Evolutionary conservation across 257 asterid genomes (phyloP), one percentile per base, ranked within the genome.

Genomic region (Nemophila menziesii): DNA sequence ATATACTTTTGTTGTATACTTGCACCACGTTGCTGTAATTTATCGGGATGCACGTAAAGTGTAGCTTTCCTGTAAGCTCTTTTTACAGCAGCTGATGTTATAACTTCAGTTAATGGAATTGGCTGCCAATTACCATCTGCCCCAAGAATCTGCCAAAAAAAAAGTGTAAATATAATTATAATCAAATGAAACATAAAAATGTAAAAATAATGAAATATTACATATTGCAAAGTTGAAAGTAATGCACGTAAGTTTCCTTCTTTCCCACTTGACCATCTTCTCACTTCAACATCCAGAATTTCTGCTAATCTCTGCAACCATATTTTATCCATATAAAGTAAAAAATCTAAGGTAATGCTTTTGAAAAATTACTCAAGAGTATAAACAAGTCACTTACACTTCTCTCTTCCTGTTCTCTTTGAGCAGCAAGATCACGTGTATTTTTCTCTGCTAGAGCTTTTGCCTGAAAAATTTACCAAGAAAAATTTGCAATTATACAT

Each of bases 1-100:
- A 71, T 67, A 67, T 78, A 89, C 69, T 89, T 89, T 55, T 84
- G 95, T 46, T 84, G 98, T 64, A 81, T 54, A 27, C 87, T 74
- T 22, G 98, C 98, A 42, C 95, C 95, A 27, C 94, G 84, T 26
- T 89, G 98, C 48, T 89, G 98, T 72, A 89, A 70, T 74, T 89
- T 89, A 68, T 89, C 95, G 2, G 98, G 98, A 59, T 84, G 95
- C 51, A 84, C 95, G 51, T 86, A 84, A 11, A 89, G 92, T 39
- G 95, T 78, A 33, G 98, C 98, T 73, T 73, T 84, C 71, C 94
- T 74, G 71, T 84, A 89, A 54, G 90, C 84, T 51, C 60, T 84
- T 64, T 80, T 89, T 51, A 84, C 95, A 14, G 94, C 92, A 15
- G 79, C 92, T 22, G 92, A 57, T 39, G 94, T 80, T 60, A 84